Conservation (phyloP, 305 asterid genomes). For the Solanum hybrid region DNA sequence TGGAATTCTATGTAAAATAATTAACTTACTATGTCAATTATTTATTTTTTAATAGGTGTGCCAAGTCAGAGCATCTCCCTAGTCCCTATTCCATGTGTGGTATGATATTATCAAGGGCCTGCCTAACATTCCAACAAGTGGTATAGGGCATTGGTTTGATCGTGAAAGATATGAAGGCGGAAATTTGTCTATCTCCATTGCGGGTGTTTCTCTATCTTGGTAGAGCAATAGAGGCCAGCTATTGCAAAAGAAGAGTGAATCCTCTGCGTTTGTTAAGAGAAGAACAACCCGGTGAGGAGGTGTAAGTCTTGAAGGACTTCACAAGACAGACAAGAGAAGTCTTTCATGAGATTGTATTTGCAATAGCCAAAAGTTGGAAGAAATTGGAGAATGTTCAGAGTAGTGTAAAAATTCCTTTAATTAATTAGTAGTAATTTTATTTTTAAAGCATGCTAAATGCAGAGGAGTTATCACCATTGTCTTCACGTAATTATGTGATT, state of each 20-base stretch:
- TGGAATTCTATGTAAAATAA: too few species aligned
- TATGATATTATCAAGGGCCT: not conserved
- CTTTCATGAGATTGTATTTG: not conserved
- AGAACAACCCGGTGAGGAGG: not conserved
- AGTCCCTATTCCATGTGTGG: not conserved
- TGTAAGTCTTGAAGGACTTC: not conserved
- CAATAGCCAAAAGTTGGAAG: not conserved
- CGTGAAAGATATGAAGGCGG: not conserved
- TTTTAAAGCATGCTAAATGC: not conserved
- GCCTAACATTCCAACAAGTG: not conserved
- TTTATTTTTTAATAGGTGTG: too few species aligned
- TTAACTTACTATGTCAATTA: not conserved
- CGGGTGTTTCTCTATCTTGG: not conserved
- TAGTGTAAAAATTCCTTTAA: not conserved
- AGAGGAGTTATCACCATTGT: not conserved
- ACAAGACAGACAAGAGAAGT: not conserved
- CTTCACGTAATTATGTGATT: not conserved
- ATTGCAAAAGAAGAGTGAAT: not conserved
- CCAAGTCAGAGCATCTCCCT: too few species aligned
- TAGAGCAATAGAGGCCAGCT: not conserved
- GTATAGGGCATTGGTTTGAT: not conserved
- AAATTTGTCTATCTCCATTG: not conserved
- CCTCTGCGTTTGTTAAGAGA: not conserved
- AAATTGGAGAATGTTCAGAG: not conserved
- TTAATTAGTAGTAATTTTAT: not conserved